Evolutionary conservation across 2,329 filamentous ascomycete genomes (phyloP).

Genomic region (Colletotrichum gigasporum): DNA sequence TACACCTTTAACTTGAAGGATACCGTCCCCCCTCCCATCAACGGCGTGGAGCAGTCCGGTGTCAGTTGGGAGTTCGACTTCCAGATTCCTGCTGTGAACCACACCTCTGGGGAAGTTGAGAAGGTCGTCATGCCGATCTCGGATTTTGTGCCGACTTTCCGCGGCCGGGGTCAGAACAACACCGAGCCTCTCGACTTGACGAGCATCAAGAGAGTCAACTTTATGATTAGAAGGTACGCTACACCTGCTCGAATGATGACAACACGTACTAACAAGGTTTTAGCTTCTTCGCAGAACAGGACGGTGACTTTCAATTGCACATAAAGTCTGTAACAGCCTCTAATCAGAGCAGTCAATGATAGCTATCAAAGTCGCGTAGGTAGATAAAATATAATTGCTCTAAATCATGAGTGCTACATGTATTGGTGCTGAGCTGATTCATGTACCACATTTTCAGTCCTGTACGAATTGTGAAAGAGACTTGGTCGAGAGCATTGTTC

Average conservation of each 20-base stretch:
- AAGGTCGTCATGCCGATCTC: conserved; percentile 69
- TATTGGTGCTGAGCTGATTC: no score
- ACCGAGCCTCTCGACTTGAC: conserved; percentile 66
- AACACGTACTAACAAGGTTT: not conserved
- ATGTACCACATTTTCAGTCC: no score
- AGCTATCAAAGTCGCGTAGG: not conserved
- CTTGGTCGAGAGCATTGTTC: no score
- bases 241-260: not conserved
- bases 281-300: conserved; percentile 79
- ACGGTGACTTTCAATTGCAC: conserved; percentile 66
- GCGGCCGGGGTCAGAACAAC: conserved; percentile 72
- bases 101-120: conserved; percentile 36
- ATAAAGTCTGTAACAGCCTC: conserved; percentile 23
- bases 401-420: not conserved
- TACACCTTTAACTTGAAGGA: conserved; percentile 84
- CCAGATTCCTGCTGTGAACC: conserved; percentile 33
- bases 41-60: conserved; percentile 75
- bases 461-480: no score
- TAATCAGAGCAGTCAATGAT: not conserved
- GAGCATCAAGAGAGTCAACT: conserved; percentile 71
- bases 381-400: conserved; percentile 35
- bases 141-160: conserved; percentile 75
- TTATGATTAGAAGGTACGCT: conserved; percentile 83
- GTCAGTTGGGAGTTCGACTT: conserved; percentile 82
- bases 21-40: conserved; percentile 63